Evolutionary conservation across 2,329 filamentous ascomycete species (phyloP).

Genomic region (Sclerotinia sclerotiorum): DNA sequence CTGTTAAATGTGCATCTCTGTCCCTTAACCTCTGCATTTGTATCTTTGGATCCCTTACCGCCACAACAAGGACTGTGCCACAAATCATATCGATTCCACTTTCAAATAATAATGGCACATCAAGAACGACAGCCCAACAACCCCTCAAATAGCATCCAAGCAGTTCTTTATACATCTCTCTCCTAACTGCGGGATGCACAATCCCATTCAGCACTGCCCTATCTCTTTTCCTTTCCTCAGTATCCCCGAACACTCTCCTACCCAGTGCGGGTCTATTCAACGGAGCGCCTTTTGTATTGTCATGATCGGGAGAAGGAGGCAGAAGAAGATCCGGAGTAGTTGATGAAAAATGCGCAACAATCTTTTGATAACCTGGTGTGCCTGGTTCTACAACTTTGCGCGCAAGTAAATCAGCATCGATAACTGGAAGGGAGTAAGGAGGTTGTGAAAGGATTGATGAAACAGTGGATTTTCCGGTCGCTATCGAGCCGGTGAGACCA

Average conservation of each 20-base stretch:
- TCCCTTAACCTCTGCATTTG: slow-evolving; percentile 79
- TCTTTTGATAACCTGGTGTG: slow-evolving; percentile 76
- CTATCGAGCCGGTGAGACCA: slow-evolving; percentile 94
- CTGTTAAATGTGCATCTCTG: slow-evolving; percentile 73
- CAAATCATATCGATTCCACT: slow-evolving; percentile 81
- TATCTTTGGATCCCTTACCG: slow-evolving; percentile 72
- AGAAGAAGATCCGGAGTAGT: slow-evolving; percentile 85
- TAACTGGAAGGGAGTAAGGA: slow-evolving; percentile 83
- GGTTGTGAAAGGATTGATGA: slow-evolving; percentile 75
- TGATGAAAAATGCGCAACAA: slow-evolving; percentile 76
- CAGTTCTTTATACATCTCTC: slow-evolving; percentile 75
- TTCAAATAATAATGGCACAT: slow-evolving; percentile 91
- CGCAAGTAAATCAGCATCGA: slow-evolving; percentile 91
- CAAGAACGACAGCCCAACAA: slow-evolving; percentile 85
- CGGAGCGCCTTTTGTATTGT: slow-evolving; percentile 64
- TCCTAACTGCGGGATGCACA: slow-evolving; percentile 85
- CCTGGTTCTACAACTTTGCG: slow-evolving; percentile 94
- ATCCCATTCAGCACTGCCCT: slow-evolving; percentile 81
- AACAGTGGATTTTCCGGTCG: slow-evolving; percentile 96
- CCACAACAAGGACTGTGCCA: slow-evolving; percentile 83
- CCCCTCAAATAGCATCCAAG: slow-evolving; percentile 72
- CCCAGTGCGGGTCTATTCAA: slow-evolving; percentile 87
- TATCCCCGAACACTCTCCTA: slow-evolving; percentile 79
- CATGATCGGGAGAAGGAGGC: slow-evolving; percentile 53
- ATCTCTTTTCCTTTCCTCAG: slow-evolving; percentile 67